A percentile compares a stretch with the other conserved stretches of the same genome.
Conservation (phyloP, 2,329 filamentous ascomycete genomes). For the Geosmithia morbida region DNA sequence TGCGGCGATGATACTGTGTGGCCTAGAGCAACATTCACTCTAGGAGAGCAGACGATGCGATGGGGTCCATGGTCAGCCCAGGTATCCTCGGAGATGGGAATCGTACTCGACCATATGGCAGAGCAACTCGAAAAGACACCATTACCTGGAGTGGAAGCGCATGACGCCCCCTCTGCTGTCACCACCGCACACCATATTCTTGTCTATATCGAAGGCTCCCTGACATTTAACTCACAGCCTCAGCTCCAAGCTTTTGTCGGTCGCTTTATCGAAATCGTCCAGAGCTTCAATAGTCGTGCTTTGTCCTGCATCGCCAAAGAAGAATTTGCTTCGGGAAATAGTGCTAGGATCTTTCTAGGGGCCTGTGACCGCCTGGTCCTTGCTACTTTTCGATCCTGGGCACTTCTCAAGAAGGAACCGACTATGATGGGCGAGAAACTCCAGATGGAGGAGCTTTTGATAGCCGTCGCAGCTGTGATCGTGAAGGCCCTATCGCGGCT, state of each 20-base stretch:
- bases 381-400: conserved; percentile 20
- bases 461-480: conserved; percentile 16
- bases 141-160: background rate
- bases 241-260: conserved; percentile 25
- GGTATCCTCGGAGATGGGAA: conserved; percentile 45
- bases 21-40: conserved; percentile 20
- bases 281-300: background rate
- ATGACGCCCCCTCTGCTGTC: conserved; percentile 4
- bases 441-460: conserved; percentile 33
- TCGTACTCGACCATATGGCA: conserved; percentile 43
- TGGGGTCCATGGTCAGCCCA: conserved; percentile 45
- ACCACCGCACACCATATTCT: conserved; percentile 29
- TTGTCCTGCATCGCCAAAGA: background rate
- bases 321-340: background rate
- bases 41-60: conserved; percentile 32
- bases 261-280: conserved; percentile 26
- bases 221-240: conserved; percentile 21
- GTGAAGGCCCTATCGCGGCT: conserved; percentile 21
- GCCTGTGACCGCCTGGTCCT: conserved; percentile 16
- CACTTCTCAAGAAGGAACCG: conserved; percentile 23
- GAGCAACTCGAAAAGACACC: conserved; percentile 23
- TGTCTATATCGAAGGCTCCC: conserved; percentile 27
- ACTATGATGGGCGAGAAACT: conserved; percentile 19
- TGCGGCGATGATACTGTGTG: conserved; percentile 10
- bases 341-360: background rate